Base-by-base conservation (phyloP, 306 rosid genomes). In the Cucurbita moschata region DNA sequence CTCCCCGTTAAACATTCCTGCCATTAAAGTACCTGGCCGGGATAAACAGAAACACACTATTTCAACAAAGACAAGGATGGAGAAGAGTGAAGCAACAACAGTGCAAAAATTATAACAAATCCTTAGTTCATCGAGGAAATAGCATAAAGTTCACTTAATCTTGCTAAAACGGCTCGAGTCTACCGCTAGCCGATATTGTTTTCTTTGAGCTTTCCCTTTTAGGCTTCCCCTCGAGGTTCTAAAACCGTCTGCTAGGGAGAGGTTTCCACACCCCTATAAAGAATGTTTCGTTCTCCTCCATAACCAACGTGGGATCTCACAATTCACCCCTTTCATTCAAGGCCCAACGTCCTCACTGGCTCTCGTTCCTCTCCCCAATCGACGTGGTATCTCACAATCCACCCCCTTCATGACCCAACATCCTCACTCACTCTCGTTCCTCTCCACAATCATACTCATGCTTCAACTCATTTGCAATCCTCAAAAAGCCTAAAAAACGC, bases 1-100 rank as follows among this genome's bases (percentile, higher is more conserved):
- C 14, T 81, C 81, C 26, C 79, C 89, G 62, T 78, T 70, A 12
- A 80, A 79, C 86, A 83, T 82, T 59, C 53, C 73, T 72, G 61
- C 78, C 53, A 74, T 73, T 30, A 12, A 52, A 56, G 58, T 15
- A 11, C 23, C 53, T n/a, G 43, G 50, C 23, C 53, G 13, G 49
- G 50, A 14, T 43, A 16, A 59, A n/a, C 23, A 71, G 59, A 40
- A 69, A 74, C 26, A 56, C 52, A 79, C 59, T 30, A 11, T 52
- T 23, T 38, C 21, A 62, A 73, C 63, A 63, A 68, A n/a, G 23
- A 19, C 38, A 67, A 21, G 10, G 72, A 21, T 66, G 52, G 53
- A 46, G 56, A 21, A 46, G 40, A 67, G 10, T 26, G 6, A 67
- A 46, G 14, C 73, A 47, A 47, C 55, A 68, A 68, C 40, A 68